Percentiles rank a stretch among this genome's conserved stretches.
Evolutionary conservation across 179 eudicot genomes (phyloP).

Genomic region (Monotropa hypopitys): DNA sequence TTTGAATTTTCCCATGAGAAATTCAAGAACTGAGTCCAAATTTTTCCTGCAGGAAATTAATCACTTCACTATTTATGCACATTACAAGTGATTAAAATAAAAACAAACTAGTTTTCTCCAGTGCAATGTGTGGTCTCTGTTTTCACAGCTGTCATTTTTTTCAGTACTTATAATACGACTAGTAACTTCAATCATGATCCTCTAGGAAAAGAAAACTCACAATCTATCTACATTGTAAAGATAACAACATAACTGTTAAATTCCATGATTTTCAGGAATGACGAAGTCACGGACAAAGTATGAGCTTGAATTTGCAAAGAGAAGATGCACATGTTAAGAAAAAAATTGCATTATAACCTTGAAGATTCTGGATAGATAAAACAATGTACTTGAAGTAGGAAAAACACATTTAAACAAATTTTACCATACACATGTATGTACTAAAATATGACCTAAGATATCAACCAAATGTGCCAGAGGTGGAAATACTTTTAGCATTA

Average conservation of each 20-base stretch:
- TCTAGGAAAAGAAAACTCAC: neutral
- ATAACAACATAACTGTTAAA: neutral
- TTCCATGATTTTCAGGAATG: neutral
- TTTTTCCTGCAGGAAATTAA: slow-evolving; percentile 44
- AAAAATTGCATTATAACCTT: neutral
- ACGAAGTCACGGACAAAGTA: neutral
- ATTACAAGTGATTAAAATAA: neutral
- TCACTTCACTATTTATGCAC: neutral
- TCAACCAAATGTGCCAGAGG: neutral
- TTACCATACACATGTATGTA: neutral
- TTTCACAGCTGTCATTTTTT: neutral
- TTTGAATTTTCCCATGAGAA: slow-evolving; percentile 46
- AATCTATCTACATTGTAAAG: neutral
- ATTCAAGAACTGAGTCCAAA: slow-evolving; percentile 43
- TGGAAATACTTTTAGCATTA: neutral
- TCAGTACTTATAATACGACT: neutral
- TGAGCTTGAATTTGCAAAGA: neutral
- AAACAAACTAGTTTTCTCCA: neutral
- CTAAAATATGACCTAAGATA: neutral
- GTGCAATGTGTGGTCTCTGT: neutral
- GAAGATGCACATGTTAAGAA: neutral
- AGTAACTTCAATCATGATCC: neutral
- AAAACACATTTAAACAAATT: neutral
- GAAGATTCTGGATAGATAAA: neutral
- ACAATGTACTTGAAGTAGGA: neutral